These are phyloP conservation scores for Sphagnum contortum DNA, from an alignment of 225 moss, liverwort and hornwort genomes.

Conservation along the genomic window DNA sequence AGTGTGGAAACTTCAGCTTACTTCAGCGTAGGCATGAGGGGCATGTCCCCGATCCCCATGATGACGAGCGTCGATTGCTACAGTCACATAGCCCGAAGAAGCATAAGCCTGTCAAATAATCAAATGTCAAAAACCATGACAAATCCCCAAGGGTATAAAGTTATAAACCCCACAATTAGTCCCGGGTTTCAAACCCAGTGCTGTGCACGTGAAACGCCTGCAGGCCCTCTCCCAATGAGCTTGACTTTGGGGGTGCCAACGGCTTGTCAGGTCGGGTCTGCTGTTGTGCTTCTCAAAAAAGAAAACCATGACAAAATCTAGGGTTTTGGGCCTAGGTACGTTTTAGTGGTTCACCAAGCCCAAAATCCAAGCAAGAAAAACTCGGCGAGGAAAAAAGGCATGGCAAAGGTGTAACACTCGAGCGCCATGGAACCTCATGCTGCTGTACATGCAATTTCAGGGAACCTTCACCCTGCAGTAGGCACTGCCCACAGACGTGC, in stretches of 20 bases:
- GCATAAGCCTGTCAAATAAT: slow-evolving; percentile 47
- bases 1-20: slow-evolving; percentile 9
- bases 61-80: slow-evolving; percentile 71
- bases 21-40: slow-evolving; percentile 49
- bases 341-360: no score
- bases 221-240: not conserved
- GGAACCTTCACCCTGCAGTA: no score
- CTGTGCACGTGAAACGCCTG: not conserved
- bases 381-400: no score
- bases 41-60: slow-evolving; percentile 70
- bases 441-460: no score
- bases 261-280: not conserved
- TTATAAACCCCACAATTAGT: not conserved
- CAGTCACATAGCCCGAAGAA: slow-evolving; percentile 63
- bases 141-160: not conserved
- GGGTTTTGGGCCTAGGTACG: no score
- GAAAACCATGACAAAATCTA: no score
- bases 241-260: not conserved
- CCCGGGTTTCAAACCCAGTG: not conserved
- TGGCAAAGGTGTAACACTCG: no score
- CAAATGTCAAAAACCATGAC: not conserved
- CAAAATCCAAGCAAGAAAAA: no score
- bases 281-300: not conserved
- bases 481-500: no score
- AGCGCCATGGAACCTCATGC: no score